Evolutionary conservation across 192 early-diverging fungal genomes (phyloP).

Genomic region (Gaertneriomyces sp.): DNA sequence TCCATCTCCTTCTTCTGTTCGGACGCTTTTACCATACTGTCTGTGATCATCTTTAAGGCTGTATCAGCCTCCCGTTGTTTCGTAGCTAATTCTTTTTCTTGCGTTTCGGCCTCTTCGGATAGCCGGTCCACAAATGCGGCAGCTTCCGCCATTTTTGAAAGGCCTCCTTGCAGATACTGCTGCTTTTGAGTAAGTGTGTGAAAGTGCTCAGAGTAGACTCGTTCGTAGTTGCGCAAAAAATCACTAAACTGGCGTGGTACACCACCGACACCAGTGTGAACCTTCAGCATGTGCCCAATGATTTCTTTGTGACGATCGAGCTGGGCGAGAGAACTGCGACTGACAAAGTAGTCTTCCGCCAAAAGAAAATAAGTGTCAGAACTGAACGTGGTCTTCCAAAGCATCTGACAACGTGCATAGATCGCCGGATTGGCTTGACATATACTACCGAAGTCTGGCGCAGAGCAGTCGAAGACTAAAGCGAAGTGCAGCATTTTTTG

Average conservation of each 20-base stretch:
- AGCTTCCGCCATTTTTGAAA: conserved; percentile 57
- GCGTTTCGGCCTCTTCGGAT: conserved; percentile 47
- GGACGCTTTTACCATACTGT: conserved; percentile 56
- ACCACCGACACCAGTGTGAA: conserved; percentile 32
- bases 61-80: conserved; percentile 57
- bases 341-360: conserved; percentile 26
- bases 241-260: conserved; percentile 44
- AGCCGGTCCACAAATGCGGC: conserved; percentile 52
- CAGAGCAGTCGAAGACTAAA: conserved; percentile 45
- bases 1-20: conserved; percentile 66
- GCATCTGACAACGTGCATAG: conserved; percentile 49
- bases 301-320: conserved; percentile 29
- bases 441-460: conserved; percentile 29
- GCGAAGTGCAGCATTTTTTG: conserved; percentile 51
- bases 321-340: conserved; percentile 10
- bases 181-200: conserved; percentile 38
- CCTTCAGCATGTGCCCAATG: conserved; percentile 32
- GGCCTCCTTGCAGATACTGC: conserved; percentile 48
- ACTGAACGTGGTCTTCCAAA: conserved; percentile 50
- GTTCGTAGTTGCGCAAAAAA: conserved; percentile 44
- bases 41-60: conserved; percentile 61
- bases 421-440: conserved; percentile 60
- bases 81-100: conserved; percentile 44
- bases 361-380: conserved; percentile 44
- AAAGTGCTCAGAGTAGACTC: conserved; percentile 36